phyloP scores from a whole-genome alignment of 2,329 filamentous ascomycete genomes.

The Chaetomium sp. region DNA sequence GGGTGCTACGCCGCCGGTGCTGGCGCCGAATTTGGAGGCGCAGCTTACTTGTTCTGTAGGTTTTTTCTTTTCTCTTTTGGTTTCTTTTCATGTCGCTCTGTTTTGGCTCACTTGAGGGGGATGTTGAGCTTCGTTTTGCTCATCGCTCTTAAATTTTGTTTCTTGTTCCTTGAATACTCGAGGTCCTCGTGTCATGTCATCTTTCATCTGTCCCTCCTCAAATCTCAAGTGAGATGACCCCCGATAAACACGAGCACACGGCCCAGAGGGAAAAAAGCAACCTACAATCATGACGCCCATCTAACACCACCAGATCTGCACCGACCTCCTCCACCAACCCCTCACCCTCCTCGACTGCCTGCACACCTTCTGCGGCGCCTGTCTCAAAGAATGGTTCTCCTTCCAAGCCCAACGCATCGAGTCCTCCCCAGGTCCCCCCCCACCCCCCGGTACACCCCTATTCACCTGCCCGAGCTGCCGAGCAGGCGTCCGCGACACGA shows the following conservation, averaged over 20 bases:
- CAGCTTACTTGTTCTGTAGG: slow-evolving; percentile 92
- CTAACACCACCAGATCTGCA: slow-evolving; percentile 67
- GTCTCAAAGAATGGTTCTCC: slow-evolving; percentile 91
- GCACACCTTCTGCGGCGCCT: slow-evolving; percentile 93
- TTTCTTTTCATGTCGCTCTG: neutral
- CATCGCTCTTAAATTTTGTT: no score
- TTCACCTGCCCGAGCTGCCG: slow-evolving; percentile 95
- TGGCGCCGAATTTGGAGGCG: slow-evolving; percentile 51
- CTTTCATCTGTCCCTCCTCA: neutral
- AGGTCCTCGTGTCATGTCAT: no score
- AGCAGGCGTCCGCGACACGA: slow-evolving; percentile 75
- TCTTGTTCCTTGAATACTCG: no score
- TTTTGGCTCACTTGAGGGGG: no score
- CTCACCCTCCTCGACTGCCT: slow-evolving; percentile 88
- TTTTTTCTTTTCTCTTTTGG: neutral
- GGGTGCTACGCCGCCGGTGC: slow-evolving; percentile 7
- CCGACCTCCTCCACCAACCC: slow-evolving; percentile 86
- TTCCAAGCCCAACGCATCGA: slow-evolving; percentile 63
- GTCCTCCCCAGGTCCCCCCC: slow-evolving; percentile 39
- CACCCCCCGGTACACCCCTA: slow-evolving; percentile 41
- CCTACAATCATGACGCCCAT: neutral
- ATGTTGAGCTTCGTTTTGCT: no score
- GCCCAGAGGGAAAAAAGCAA: neutral
- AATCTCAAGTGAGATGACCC: neutral
- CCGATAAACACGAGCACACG: neutral